phyloP scores from a whole-genome alignment of 495 filamentous ascomycete genomes.

The Alectoria sarmentosa region DNA sequence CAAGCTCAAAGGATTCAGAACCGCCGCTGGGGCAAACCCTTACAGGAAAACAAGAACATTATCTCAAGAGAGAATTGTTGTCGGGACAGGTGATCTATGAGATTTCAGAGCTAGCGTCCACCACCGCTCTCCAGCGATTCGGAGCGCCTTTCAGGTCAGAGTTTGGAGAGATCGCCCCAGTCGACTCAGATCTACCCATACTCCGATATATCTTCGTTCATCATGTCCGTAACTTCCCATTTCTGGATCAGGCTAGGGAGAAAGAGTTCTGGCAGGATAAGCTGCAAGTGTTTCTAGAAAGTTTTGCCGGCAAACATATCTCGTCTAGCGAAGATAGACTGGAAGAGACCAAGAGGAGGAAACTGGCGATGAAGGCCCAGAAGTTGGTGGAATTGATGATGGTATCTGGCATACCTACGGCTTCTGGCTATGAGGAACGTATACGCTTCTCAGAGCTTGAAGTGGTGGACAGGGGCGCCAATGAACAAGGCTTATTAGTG shows the following conservation, averaged over 20 bases:
- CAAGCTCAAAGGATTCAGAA: slow-evolving; percentile 18
- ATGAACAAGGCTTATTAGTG: slow-evolving; percentile 76
- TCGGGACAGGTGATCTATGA: slow-evolving; percentile 82
- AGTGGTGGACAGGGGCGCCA: slow-evolving; percentile 86
- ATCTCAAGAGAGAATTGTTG: slow-evolving; percentile 91
- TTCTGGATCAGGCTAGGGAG: slow-evolving; percentile 89
- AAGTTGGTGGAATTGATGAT: slow-evolving; percentile 99
- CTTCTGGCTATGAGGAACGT: slow-evolving; percentile 93
- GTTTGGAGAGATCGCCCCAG: slow-evolving; percentile 82
- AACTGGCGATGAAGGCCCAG: slow-evolving; percentile 84
- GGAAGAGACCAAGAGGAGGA: slow-evolving; percentile 91
- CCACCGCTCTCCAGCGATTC: slow-evolving; percentile 89
- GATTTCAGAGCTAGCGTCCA: slow-evolving; percentile 84
- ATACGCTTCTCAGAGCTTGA: slow-evolving; percentile 96
- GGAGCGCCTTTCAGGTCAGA: slow-evolving; percentile 92
- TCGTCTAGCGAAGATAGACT: slow-evolving; percentile 93
- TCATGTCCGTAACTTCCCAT: slow-evolving; percentile 95
- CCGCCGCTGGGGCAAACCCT: slow-evolving; percentile 51
- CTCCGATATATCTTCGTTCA: slow-evolving; percentile 96
- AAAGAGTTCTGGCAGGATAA: slow-evolving; percentile 99
- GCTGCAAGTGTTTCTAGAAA: slow-evolving; percentile 91
- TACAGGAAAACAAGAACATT: slow-evolving; percentile 97
- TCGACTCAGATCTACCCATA: slow-evolving; percentile 91
- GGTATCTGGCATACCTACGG: slow-evolving; percentile 93
- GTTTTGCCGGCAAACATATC: slow-evolving; percentile 95